These are phyloP conservation scores for Trifolium fragiferum DNA, from an alignment of 306 rosid genomes.

Conservation along the genomic window DNA sequence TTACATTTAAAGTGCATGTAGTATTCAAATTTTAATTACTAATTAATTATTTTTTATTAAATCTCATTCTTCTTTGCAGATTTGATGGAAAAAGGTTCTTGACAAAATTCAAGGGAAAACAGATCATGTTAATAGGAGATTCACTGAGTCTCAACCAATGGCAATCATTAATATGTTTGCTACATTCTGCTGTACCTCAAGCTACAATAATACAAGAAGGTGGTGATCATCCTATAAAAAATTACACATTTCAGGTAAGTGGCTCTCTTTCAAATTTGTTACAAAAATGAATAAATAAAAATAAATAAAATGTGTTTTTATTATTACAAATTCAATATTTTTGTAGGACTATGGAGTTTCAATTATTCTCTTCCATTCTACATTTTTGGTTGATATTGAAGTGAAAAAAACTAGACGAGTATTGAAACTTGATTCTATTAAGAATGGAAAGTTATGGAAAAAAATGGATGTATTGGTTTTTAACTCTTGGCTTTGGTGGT, in stretches of 20 bases:
- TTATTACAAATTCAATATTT: background rate
- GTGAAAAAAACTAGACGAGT: conserved; percentile 59
- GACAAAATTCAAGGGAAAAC: conserved; percentile 49
- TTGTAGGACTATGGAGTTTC: conserved; percentile 68
- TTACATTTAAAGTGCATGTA: no score
- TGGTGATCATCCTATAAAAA: background rate
- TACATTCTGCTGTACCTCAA: conserved; percentile 54
- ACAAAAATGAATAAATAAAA: no score
- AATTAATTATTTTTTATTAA: no score
- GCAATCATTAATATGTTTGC: conserved; percentile 64
- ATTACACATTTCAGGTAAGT: conserved; percentile 50
- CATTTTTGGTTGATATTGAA: conserved; percentile 68
- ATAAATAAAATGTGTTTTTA: background rate
- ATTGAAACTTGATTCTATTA: conserved; percentile 66
- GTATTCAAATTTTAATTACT: no score
- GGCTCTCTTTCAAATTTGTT: background rate
- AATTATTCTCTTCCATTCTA: conserved; percentile 39
- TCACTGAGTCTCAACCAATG: conserved; percentile 67
- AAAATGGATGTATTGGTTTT: conserved; percentile 67
- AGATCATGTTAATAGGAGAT: conserved; percentile 76
- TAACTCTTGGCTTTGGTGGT: conserved; percentile 92
- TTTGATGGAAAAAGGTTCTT: conserved; percentile 60
- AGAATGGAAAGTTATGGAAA: conserved; percentile 63
- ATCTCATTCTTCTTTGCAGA: conserved; percentile 36
- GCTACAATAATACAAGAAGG: conserved; percentile 1